Evolutionary conservation across 805 yeast species (phyloP), one percentile per base, ranked within the genome.

Genomic region (Metschnikowia baotianmanensis): DNA sequence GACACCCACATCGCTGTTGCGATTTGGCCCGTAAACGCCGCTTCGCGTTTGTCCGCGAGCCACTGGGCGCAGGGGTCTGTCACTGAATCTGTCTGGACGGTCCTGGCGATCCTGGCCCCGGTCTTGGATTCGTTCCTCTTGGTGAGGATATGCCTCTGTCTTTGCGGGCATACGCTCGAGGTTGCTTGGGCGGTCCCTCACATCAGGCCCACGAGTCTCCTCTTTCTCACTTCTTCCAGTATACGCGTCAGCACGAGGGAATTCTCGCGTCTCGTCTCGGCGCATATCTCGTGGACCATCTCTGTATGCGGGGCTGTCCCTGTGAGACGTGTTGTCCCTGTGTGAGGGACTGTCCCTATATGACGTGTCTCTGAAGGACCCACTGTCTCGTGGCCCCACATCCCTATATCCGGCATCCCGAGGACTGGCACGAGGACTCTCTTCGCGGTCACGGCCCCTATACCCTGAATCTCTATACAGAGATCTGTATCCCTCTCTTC

Each of bases 1-100:
- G 21, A n/a, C 36, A 15, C 32, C 34, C 12, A n/a, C 36, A 5
- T 39, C 38, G n/a, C 31, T 28, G 23, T 13, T 19, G 13, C 34
- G 31, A 10, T 19, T 41, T 11, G 22, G 41, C 6, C 30, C 34
- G 25, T 31, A 32, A 27, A 20, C 8, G 13, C 24, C 21, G 18
- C 27, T 29, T 11, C 38, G 32, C 11, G 27, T 9, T 5, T 29
- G 13, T 11, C 34, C 37, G 17, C 37, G 42, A 7, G 12, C n/a
- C 8, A 15, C 17, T 16, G 37, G 28, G 10, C 42, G 33, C 18
- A 13, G 35, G 12, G 24, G 34, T 18, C 30, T 17, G 17, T 38
- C 37, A 5, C 12, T 4, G 2, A 16, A 8, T 7, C 17, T 11
- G 1, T 33, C 42, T 10, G 12, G 30, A 6, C 26, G 12, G 12